These are phyloP conservation scores for Planoprotostelium fungivorum DNA, from an alignment of 78 protist genomes.

Conservation along the genomic window DNA sequence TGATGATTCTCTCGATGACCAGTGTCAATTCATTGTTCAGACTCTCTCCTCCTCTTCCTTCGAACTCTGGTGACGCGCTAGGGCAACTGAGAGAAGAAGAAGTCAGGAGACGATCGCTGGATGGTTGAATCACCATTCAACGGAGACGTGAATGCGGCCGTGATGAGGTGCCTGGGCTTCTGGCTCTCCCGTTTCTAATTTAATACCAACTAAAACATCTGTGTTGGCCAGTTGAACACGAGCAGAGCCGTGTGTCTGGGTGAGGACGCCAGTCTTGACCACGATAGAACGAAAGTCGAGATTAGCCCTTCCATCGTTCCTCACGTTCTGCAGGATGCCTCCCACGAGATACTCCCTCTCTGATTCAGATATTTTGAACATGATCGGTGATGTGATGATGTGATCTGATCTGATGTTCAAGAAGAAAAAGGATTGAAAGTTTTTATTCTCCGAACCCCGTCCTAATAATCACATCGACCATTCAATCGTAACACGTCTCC, in stretches of 20 bases:
- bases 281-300: constrained; percentile 48
- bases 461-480: too few relatives aligned
- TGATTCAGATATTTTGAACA: constrained; percentile 35
- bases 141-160: background rate
- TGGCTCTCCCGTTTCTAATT: constrained; percentile 46
- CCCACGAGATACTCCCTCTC: constrained; percentile 36
- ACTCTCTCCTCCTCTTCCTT: constrained; percentile 42
- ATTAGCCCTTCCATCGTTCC: constrained; percentile 52
- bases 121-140: constrained; percentile 9
- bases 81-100: constrained; percentile 44
- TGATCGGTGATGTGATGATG: too few relatives aligned
- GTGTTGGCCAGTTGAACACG: constrained; percentile 35
- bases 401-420: too few relatives aligned
- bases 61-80: constrained; percentile 67
- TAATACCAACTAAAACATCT: constrained; percentile 60
- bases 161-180: background rate
- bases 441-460: too few relatives aligned
- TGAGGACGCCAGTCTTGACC: constrained; percentile 42
- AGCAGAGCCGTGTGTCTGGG: constrained; percentile 57
- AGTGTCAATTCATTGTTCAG: constrained; percentile 51
- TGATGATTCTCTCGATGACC: constrained; percentile 35
- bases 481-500: too few relatives aligned
- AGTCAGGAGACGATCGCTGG: background rate
- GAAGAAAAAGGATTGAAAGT: too few relatives aligned
- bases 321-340: constrained; percentile 35